Evolutionary conservation across 148 eudicot genomes (phyloP).

Genomic region (Fagopyrum homotropicum): DNA sequence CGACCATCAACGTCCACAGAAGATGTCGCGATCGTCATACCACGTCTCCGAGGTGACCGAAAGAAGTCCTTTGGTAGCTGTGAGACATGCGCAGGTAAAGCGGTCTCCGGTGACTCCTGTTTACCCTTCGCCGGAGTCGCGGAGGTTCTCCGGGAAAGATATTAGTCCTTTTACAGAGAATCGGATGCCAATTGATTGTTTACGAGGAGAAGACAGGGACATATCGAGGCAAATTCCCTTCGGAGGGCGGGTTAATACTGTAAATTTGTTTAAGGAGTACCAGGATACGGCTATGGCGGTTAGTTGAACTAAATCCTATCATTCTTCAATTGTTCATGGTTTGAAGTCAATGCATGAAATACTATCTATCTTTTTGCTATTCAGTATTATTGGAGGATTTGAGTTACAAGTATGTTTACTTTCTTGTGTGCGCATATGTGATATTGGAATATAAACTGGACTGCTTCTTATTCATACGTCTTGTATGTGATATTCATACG

Average conservation of each 20-base stretch:
- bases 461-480: too few species aligned
- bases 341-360: background rate
- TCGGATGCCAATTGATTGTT: slow-evolving; percentile 24
- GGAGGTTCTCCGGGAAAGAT: slow-evolving; percentile 19
- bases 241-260: slow-evolving; percentile 68
- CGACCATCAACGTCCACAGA: slow-evolving; percentile 35
- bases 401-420: background rate
- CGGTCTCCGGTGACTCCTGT: slow-evolving; percentile 25
- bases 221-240: slow-evolving; percentile 41
- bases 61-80: slow-evolving; percentile 32
- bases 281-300: slow-evolving; percentile 90
- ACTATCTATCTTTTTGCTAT: background rate
- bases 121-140: slow-evolving; percentile 26
- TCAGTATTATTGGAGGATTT: background rate
- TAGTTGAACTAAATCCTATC: background rate
- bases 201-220: slow-evolving; percentile 26
- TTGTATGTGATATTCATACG: too few species aligned
- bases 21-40: slow-evolving; percentile 26
- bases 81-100: slow-evolving; percentile 32
- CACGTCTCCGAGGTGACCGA: slow-evolving; percentile 31
- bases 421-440: background rate
- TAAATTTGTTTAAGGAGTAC: slow-evolving; percentile 75
- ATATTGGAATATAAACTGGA: background rate
- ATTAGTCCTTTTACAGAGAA: slow-evolving; percentile 25
- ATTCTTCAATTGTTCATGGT: background rate